phyloP scores from a whole-genome alignment of 2,329 filamentous ascomycete genomes.

The Ambrosiella xylebori region DNA sequence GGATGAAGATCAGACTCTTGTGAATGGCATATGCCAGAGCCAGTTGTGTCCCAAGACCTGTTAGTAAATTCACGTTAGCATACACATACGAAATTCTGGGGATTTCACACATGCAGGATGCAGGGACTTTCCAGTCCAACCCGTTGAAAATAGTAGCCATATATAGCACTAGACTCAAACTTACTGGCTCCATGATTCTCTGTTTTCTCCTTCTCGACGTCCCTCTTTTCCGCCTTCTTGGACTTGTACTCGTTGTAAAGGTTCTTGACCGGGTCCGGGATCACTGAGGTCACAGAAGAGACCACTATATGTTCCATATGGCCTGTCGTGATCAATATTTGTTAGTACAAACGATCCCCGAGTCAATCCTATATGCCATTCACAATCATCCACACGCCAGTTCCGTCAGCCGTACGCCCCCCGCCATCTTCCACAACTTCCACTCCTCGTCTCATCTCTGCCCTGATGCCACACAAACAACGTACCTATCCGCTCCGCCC shows the following conservation, averaged over 20 bases:
- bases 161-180: conserved; percentile 22
- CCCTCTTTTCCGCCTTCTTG: conserved; percentile 30
- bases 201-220: conserved; percentile 17
- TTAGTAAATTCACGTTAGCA: not conserved
- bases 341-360: conserved; percentile 1
- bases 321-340: conserved; percentile 23
- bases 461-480: not conserved
- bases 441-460: not conserved
- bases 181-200: conserved; percentile 44
- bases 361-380: not conserved
- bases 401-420: not conserved
- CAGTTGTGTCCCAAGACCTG: conserved; percentile 60
- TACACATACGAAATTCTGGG: not conserved
- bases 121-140: not conserved
- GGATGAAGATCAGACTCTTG: conserved; percentile 91
- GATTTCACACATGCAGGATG: not conserved
- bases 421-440: not conserved
- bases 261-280: conserved; percentile 32
- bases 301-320: conserved; percentile 51
- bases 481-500: conserved; percentile 67
- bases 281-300: conserved; percentile 36
- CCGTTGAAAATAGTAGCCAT: not conserved
- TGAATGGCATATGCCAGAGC: conserved; percentile 92
- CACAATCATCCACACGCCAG: not conserved
- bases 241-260: conserved; percentile 22